Evolutionary conservation across 352 stramenopile genomes (phyloP).

Genomic region (Phytophthora fragariae): DNA sequence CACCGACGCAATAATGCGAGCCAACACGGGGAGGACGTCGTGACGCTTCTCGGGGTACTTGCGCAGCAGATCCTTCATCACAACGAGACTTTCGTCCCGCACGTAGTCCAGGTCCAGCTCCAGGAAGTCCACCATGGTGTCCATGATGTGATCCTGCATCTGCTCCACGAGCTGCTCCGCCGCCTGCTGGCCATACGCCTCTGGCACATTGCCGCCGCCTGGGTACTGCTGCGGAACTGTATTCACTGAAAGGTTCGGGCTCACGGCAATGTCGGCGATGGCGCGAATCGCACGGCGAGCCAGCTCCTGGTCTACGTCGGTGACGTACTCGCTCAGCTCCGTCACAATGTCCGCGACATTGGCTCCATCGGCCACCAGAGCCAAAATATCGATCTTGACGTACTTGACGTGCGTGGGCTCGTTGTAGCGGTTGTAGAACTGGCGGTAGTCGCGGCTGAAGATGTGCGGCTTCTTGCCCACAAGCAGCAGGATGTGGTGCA

Average conservation of each 20-base stretch:
- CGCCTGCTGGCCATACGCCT: constrained; percentile 76
- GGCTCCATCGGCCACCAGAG: constrained; percentile 93
- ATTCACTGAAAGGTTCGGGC: constrained; percentile 70
- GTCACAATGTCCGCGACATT: constrained; percentile 97
- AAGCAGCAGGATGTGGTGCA: constrained; percentile 98
- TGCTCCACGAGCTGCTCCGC: constrained; percentile 69
- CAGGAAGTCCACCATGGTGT: constrained; percentile 97
- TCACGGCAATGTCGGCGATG: constrained; percentile 94
- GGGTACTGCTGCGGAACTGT: constrained; percentile 45
- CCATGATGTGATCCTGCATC: constrained; percentile 89
- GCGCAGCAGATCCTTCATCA: constrained; percentile 96
- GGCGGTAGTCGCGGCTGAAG: constrained; percentile 98
- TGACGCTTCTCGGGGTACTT: constrained; percentile 96
- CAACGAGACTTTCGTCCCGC: constrained; percentile 95
- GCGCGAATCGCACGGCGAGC: constrained; percentile 92
- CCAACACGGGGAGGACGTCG: constrained; percentile 90
- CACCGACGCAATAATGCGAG: constrained; percentile 78
- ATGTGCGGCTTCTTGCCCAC: constrained; percentile 94
- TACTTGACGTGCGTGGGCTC: constrained; percentile 99
- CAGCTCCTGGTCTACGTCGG: constrained; percentile 94
- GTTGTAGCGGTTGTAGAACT: constrained; percentile 98
- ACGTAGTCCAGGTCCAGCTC: constrained; percentile 98
- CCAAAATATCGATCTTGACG: constrained; percentile 97
- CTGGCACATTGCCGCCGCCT: constrained; percentile 49
- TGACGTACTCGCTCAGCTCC: constrained; percentile 98